phyloP scores from a whole-genome alignment of 1,139 yeast species.

The Protomyces lactucae-debilis region DNA sequence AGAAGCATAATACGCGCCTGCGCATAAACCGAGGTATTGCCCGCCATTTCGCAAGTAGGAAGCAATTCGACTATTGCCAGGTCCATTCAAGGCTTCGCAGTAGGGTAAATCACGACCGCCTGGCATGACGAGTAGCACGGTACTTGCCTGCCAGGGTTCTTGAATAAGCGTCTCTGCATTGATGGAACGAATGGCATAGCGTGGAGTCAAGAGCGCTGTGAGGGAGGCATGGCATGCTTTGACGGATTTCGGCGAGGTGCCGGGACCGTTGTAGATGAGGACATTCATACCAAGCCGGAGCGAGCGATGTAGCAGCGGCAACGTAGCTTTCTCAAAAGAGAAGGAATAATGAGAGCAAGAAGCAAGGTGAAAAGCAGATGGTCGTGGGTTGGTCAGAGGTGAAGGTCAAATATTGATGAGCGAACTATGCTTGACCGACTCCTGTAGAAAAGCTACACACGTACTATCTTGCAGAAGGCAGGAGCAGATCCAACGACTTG shows the following conservation, averaged over 20 bases:
- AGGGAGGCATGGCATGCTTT: constrained; percentile 2
- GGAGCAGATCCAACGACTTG: constrained; percentile 5
- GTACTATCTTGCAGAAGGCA: constrained; percentile 14
- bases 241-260: constrained; percentile 8
- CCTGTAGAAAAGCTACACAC: background rate
- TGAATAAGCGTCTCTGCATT: constrained; percentile 56
- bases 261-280: constrained; percentile 22
- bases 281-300: constrained; percentile 14
- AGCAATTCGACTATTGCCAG: constrained; percentile 55
- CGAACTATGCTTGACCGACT: no score
- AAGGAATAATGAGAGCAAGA: no score
- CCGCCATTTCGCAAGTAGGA: constrained; percentile 78
- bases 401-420: no score
- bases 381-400: no score
- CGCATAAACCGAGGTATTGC: constrained; percentile 76
- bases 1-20: constrained; percentile 93
- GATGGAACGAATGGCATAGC: constrained; percentile 74
- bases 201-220: constrained; percentile 19
- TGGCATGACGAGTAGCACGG: constrained; percentile 77
- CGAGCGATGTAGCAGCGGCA: background rate
- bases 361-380: no score
- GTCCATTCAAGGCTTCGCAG: constrained; percentile 65
- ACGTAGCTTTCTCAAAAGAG: no score
- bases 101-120: constrained; percentile 96
- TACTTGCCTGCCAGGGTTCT: constrained; percentile 76